Evolutionary conservation across 164 flowering plant genomes (phyloP), one percentile per base, ranked within the genome.

Genomic region (Aristolochia contorta): DNA sequence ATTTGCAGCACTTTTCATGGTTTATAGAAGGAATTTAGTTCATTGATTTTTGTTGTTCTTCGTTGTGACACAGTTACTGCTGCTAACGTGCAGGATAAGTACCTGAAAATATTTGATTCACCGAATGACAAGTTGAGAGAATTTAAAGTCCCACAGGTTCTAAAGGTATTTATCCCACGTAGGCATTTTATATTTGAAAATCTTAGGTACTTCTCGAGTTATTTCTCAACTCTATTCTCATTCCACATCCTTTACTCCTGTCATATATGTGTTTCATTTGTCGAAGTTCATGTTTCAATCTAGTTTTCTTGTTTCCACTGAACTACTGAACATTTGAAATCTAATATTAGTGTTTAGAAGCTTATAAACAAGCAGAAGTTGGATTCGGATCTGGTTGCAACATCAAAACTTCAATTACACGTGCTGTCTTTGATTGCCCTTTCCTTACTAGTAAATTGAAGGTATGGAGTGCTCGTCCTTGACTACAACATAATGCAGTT

Each of bases 311-410:
- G 12, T 37, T 37, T 37, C 7, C 43, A 37, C 43, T 37, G 10
- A 1, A 37, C 43, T 8, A 10, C 43, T 37, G 43, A 37, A 6
- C 43, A 3, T 37, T 37, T 37, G 43, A 37, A 37, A 10, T 37
- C 43, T 37, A 37, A 37, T 37, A 37, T 37, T 37, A 93, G 98
- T 76, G 81, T 65, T 54, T 90, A 66, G 79, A 72, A 60, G 65
- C 74, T 63, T 77, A 70, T 64, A 74, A 74, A 66, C 79, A 80
- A 69, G 97, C 86, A 61, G 84, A 79, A 75, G 72, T 90, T 73
- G 97, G 97, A 73, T 89, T 81, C 81, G 98, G 98, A 64, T 76
- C 78, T 64, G 96, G 83, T 63, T 61, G 72, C 60, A 75, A 72
- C 74, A 66, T 81, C 37, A 74, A 75, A 77, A 67, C 79, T 41